Percentiles rank a stretch among this genome's conserved stretches.
Conservation (phyloP, 164 flowering plant species). For the Chloranthus sessilifolius region DNA sequence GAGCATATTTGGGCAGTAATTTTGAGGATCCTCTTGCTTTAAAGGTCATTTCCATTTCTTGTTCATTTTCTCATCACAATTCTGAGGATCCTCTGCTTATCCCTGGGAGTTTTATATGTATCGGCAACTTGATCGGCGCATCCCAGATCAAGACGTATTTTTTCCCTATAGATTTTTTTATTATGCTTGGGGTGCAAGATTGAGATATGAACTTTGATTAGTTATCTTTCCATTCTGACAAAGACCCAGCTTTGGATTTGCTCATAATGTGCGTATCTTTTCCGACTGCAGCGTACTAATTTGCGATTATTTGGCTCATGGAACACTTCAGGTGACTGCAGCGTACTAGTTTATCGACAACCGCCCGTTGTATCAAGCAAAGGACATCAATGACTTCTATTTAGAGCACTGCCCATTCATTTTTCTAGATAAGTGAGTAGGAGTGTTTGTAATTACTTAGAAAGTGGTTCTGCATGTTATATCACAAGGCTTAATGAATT, state of each 20-base stretch:
- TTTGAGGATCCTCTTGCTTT: slow-evolving; percentile 85
- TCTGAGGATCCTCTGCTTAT: slow-evolving; percentile 83
- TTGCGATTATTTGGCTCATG: slow-evolving; percentile 66
- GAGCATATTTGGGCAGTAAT: slow-evolving; percentile 54
- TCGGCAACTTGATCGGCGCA: slow-evolving; percentile 75
- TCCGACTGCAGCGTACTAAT: slow-evolving; percentile 83
- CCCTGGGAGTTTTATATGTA: slow-evolving; percentile 99
- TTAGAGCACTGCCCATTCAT: no score
- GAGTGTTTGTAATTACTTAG: no score
- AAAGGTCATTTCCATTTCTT: slow-evolving; percentile 43
- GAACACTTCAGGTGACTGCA: slow-evolving; percentile 90
- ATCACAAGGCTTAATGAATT: slow-evolving; percentile 46
- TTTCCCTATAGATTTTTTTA: background rate
- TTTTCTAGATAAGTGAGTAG: no score
- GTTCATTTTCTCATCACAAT: no score
- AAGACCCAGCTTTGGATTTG: slow-evolving; percentile 81
- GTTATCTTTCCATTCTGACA: slow-evolving; percentile 23
- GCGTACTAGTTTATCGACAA: no score
- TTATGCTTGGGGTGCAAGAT: background rate
- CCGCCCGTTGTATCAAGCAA: no score
- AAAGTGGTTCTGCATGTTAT: slow-evolving; percentile 63
- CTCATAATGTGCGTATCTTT: slow-evolving; percentile 71
- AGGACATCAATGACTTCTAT: no score
- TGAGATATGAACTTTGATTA: slow-evolving; percentile 6
- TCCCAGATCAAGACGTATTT: slow-evolving; percentile 56